A percentile compares a stretch with the other conserved stretches of the same genome.
These are phyloP conservation scores for Biscutella auriculata DNA, from an alignment of 441 rosid species.

Conservation along the genomic window DNA sequence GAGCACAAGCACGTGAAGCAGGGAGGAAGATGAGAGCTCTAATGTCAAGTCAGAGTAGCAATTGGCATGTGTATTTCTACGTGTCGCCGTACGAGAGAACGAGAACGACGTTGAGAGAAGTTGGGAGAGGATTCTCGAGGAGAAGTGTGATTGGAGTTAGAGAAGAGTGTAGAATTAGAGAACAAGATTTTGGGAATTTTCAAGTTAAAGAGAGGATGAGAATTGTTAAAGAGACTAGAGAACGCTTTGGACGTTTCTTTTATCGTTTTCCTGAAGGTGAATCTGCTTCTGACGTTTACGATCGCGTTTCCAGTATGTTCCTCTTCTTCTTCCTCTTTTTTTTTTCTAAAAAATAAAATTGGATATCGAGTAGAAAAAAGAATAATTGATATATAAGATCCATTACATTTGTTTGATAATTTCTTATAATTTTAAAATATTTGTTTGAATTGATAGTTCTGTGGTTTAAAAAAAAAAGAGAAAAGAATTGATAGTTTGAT, in stretches of 20 bases:
- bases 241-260: constrained; percentile 72
- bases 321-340: no score
- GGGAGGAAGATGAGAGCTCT: constrained; percentile 38
- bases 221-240: constrained; percentile 51
- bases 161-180: constrained; percentile 81
- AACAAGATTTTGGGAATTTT: constrained; percentile 92
- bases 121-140: constrained; percentile 56
- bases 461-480: no score
- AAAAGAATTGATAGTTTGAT: no score
- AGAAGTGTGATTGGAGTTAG: constrained; percentile 63
- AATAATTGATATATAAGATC: no score
- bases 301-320: constrained; percentile 80
- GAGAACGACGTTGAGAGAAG: constrained; percentile 68
- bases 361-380: no score
- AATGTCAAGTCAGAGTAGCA: constrained; percentile 16
- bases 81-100: constrained; percentile 87
- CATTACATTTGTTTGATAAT: no score
- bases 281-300: constrained; percentile 92
- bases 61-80: constrained; percentile 77
- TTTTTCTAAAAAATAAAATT: no score
- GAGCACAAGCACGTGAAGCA: constrained; percentile 44
- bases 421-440: no score
- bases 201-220: constrained; percentile 81
- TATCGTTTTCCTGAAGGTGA: constrained; percentile 92
- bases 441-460: no score